A percentile compares a stretch with the other conserved stretches of the same genome.
Evolutionary conservation across 1,284 basidiomycete species (phyloP).

Genomic region (Pascua guehoae): DNA sequence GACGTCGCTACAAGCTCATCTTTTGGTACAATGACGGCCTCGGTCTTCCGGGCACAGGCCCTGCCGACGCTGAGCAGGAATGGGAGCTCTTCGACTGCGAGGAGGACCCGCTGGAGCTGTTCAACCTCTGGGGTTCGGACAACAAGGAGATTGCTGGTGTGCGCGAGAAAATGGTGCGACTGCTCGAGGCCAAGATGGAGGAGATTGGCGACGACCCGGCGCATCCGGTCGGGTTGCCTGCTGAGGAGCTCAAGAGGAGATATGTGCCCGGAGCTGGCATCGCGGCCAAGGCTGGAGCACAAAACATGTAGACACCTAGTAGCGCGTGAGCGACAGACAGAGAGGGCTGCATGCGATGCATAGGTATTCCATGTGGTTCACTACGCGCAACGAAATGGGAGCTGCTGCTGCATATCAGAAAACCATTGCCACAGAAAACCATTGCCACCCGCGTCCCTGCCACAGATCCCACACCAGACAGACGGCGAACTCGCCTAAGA

Average conservation of each 20-base stretch:
- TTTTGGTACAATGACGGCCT: conserved; percentile 24
- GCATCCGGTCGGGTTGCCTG: conserved; percentile 12
- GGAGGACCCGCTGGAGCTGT: conserved; percentile 24
- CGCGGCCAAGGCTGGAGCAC: conserved; percentile 2
- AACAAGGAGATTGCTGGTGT: conserved; percentile 5
- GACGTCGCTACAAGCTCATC: conserved; percentile 23
- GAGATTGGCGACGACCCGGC: conserved; percentile 22
- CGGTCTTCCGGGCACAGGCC: conserved; percentile 12
- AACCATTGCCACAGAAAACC: too few species aligned
- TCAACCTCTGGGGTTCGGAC: conserved; percentile 16
- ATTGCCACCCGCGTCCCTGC: too few species aligned
- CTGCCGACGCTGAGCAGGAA: conserved; percentile 19
- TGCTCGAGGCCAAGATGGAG: conserved; percentile 23
- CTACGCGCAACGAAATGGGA: background rate
- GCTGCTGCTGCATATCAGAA: background rate
- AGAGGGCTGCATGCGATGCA: background rate
- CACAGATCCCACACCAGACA: too few species aligned
- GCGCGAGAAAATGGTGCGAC: conserved; percentile 17
- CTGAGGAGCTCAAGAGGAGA: background rate
- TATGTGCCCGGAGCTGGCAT: conserved; percentile 7
- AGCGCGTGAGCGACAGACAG: background rate
- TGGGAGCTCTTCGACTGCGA: conserved; percentile 28
- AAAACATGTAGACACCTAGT: conserved; percentile 8
- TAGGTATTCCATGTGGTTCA: background rate
- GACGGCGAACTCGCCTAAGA: too few species aligned